Evolutionary conservation across 306 rosid genomes (phyloP), one percentile per base, ranked within the genome.

Genomic region (Pterocarpus macrocarpus): DNA sequence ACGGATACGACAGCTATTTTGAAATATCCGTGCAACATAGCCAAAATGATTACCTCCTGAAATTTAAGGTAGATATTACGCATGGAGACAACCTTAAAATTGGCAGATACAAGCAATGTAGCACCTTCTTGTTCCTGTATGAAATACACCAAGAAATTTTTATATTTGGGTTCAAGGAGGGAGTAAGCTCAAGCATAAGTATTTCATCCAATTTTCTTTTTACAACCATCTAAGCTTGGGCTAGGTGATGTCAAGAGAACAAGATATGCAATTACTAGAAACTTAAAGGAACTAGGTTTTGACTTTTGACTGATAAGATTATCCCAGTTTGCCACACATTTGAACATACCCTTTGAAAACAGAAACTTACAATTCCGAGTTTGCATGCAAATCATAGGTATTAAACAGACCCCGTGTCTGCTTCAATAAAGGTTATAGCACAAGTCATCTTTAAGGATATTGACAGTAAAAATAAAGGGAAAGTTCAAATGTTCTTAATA

Each of bases 121-220:
- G 97, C 97, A 66, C 99, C 99, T 75, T 95, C 99, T 84, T 93
- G 90, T 79, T 95, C 97, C 97, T 95, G 84, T 66, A 86, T 33
- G 56, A 80, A 50, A 56, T 63, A 86, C 9, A n/a, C 7, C 30
- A 43, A 75, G 64, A 79, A 56, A 17, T 15, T 39, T 73, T 68
- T 44, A 49, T 17, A 28, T 33, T 38, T 30, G 57, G 82, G 61
- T 28, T n/a, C 64, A 68, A 16, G 50, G 83, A 68, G 45, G 57
- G 57, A 47, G 52, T 3, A 28, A 69, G 44, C 59, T 45, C 39
- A 34, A 59, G 63, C 59, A 70, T 28, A 64, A 49, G 57, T 36
- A 41, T 81, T 64, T 74, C 65, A 50, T 50, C 35, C 58, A 66
- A 43, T 59, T 59, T 59, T n/a, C 15, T 73, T 61, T 38, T 22